Evolutionary conservation across 441 rosid species (phyloP), one percentile per base, ranked within the genome.

Genomic region (Erodium texanum): DNA sequence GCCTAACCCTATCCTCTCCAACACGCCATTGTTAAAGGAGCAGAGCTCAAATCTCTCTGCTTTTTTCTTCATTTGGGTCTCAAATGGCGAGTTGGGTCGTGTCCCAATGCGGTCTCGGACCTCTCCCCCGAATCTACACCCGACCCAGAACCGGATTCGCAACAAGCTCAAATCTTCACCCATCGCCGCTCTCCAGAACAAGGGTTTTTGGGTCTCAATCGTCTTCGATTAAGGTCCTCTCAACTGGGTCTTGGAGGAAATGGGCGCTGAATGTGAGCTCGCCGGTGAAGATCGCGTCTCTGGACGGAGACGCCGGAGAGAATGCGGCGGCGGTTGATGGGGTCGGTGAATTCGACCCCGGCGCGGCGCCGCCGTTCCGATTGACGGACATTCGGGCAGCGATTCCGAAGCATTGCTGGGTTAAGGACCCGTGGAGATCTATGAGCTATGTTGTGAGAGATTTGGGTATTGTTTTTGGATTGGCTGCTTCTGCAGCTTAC

Each of bases 391-490:
- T 94, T 19, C 86, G 96, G 80, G 89, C 89, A 11, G 93, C 97
- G 27, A 94, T 94, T 65, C 99, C 97, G 1, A 94, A 89, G 81
- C 99, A 87, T 85, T 93, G 99, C 62, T 94, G 99, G 99, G 87
- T 92, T 64, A 94, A 84, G 86, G 73, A 89, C 80, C 86, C 97
- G 24, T 87, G 92, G 96, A 86, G 74, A 75, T 94, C 97, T 16
- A 84, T 94, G 96, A 85, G 96, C 70, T 94, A 86, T 77, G 97
- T 94, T 15, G 80, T 85, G 41, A 89, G 98, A 70, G 99, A 92
- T 68, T 90, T 92, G 5, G 86, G 61, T 1, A 81, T 87, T 27
- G 93, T 88, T 70, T 80, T 92, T 15, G 88, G 93, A 23, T 79
- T 94, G 69, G 98, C 97, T 52, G 93, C 87, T 3, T 94, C 77